Conservation (phyloP, 441 rosid genomes). For the Aquilaria agallochum region DNA sequence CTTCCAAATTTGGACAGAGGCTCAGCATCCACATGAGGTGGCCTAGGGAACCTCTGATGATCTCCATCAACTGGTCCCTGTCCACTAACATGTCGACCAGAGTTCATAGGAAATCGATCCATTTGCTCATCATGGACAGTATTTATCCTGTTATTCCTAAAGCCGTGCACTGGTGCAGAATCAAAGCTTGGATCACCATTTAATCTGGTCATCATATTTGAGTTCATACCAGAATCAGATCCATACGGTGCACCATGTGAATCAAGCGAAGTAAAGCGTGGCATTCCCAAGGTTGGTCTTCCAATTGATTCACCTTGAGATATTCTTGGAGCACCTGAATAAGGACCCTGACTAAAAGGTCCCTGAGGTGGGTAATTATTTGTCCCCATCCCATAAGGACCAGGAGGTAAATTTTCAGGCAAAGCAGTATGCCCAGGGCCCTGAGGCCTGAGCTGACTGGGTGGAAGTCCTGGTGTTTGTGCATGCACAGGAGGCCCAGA, state of each 20-base stretch:
- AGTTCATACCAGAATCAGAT: conserved; percentile 17
- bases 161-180: conserved; percentile 21
- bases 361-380: conserved; percentile 34
- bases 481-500: conserved; percentile 33
- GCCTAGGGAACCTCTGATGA: conserved; percentile 38
- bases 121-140: conserved; percentile 34
- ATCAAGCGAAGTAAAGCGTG: conserved; percentile 16
- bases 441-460: conserved; percentile 35
- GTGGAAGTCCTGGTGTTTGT: conserved; percentile 29
- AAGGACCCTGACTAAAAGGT: conserved; percentile 28
- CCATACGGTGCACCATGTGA: conserved; percentile 25
- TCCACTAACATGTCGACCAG: conserved; percentile 27
- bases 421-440: conserved; percentile 28
- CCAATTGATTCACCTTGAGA: conserved; percentile 20
- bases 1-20: conserved; percentile 30
- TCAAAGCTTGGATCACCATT: conserved; percentile 29
- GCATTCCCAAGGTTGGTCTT: conserved; percentile 12
- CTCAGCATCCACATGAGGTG: conserved; percentile 37
- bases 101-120: conserved; percentile 31
- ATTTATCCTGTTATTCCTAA: conserved; percentile 32
- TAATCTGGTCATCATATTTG: conserved; percentile 27
- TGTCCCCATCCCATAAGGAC: conserved; percentile 34
- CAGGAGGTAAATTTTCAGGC: conserved; percentile 32
- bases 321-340: conserved; percentile 18
- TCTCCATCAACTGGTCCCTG: conserved; percentile 43